Percentiles rank a stretch among this genome's conserved stretches.
Conservation (phyloP, 1,284 basidiomycete genomes). For the Crucibulum parvulum region DNA sequence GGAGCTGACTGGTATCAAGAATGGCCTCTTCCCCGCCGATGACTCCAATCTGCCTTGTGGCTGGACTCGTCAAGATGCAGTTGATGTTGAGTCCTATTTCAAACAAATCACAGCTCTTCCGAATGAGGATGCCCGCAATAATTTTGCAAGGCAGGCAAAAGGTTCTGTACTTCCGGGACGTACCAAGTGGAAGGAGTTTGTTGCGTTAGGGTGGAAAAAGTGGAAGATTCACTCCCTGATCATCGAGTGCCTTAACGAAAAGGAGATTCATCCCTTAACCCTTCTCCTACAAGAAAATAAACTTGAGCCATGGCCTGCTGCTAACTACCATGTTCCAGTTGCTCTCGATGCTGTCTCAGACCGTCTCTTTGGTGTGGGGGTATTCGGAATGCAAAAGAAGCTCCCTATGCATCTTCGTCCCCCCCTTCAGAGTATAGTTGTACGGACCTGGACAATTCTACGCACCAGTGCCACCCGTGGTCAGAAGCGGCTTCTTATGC, state of each 20-base stretch:
- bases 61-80: conserved; percentile 12
- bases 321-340: conserved; percentile 15
- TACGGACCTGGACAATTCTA: too few relatives aligned
- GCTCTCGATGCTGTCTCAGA: conserved; percentile 14
- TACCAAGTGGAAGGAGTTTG: conserved; percentile 15
- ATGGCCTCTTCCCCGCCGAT: conserved; percentile 26
- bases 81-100: conserved; percentile 23
- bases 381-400: too few relatives aligned
- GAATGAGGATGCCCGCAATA: conserved; percentile 14
- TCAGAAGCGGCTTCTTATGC: too few relatives aligned
- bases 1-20: conserved; percentile 21
- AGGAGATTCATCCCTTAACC: conserved; percentile 20
- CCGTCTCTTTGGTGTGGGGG: neutral
- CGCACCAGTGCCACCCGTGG: too few relatives aligned
- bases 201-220: conserved; percentile 15
- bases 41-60: conserved; percentile 18
- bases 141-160: neutral
- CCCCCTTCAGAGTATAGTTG: too few relatives aligned
- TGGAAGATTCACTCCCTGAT: conserved; percentile 25
- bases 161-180: neutral
- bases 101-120: conserved; percentile 8
- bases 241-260: conserved; percentile 11
- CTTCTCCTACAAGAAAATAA: neutral
- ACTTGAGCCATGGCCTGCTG: conserved; percentile 16
- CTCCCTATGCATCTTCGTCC: too few relatives aligned